Evolutionary conservation across 2,329 filamentous ascomycete species (phyloP).

Genomic region (Cordyceps fumosorosea): DNA sequence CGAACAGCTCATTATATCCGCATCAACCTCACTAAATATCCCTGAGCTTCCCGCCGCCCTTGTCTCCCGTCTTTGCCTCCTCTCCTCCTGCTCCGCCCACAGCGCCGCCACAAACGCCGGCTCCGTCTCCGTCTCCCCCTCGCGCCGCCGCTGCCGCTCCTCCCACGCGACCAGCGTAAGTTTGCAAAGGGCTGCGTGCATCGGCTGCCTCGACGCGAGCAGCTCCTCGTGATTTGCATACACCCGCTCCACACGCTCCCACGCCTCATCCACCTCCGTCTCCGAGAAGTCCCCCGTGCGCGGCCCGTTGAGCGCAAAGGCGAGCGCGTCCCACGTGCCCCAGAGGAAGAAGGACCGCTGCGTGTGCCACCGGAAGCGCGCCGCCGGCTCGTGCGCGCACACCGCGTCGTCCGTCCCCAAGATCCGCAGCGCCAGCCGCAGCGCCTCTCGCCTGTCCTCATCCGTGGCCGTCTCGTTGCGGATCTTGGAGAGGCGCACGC

Average conservation of each 20-base stretch:
- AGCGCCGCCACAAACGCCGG: slow-evolving; percentile 21
- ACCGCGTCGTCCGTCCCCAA: slow-evolving; percentile 27
- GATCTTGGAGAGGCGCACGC: slow-evolving; percentile 17
- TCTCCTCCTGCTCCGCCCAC: neutral
- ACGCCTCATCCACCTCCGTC: slow-evolving; percentile 17
- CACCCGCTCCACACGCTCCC: slow-evolving; percentile 22
- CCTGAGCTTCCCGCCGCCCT: neutral
- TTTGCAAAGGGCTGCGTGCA: slow-evolving; percentile 24
- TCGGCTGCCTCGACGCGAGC: slow-evolving; percentile 20
- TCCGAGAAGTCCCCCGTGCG: slow-evolving; percentile 18
- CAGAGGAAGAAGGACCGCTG: slow-evolving; percentile 29
- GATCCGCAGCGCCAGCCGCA: slow-evolving; percentile 31
- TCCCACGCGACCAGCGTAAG: slow-evolving; percentile 29
- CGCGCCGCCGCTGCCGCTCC: slow-evolving; percentile 12
- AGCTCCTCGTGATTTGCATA: slow-evolving; percentile 25
- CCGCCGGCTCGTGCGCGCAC: slow-evolving; percentile 19
- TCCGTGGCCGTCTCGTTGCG: slow-evolving; percentile 22
- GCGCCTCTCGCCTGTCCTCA: slow-evolving; percentile 19
- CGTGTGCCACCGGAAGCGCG: slow-evolving; percentile 26
- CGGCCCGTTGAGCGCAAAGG: slow-evolving; percentile 24
- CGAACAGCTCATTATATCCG: neutral
- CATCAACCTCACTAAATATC: neutral
- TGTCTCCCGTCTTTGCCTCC: slow-evolving; percentile 3
- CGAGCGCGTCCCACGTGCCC: slow-evolving; percentile 26
- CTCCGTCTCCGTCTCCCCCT: slow-evolving; percentile 10